These are phyloP conservation scores for Noccaea bulbosa DNA, from an alignment of 345 rosid genomes.

Conservation along the genomic window DNA sequence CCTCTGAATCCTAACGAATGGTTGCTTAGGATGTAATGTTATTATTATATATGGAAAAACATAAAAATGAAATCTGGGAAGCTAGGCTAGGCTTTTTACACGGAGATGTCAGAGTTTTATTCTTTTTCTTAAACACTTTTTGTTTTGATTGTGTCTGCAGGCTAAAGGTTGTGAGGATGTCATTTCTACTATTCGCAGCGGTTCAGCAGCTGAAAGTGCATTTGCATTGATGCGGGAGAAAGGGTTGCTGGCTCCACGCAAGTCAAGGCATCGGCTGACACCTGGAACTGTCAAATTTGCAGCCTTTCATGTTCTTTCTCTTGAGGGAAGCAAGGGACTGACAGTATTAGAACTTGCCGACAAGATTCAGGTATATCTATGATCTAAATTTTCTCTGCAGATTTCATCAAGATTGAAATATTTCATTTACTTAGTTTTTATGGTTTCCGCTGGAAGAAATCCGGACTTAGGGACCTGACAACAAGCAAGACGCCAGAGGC, in stretches of 20 bases:
- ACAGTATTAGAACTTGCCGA: constrained; percentile 94
- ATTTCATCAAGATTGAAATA: constrained; percentile 3
- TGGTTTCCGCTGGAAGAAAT: constrained; percentile 62
- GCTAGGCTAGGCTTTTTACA: constrained; percentile 27
- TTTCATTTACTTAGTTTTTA: constrained; percentile 10
- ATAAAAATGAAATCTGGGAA: not conserved
- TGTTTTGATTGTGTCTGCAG: constrained; percentile 53
- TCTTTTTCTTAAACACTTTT: not conserved
- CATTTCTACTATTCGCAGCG: constrained; percentile 84
- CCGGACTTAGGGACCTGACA: constrained; percentile 94
- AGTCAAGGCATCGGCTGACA: constrained; percentile 95
- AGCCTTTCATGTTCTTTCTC: constrained; percentile 98
- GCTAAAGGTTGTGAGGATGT: constrained; percentile 74
- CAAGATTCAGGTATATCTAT: constrained; percentile 81
- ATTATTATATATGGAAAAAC: constrained; percentile 12
- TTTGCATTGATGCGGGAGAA: constrained; percentile 90
- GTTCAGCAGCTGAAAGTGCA: constrained; percentile 97
- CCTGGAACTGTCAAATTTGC: constrained; percentile 99
- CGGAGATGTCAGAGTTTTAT: not conserved
- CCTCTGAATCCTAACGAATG: not conserved
- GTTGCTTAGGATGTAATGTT: constrained; percentile 10
- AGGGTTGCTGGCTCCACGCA: constrained; percentile 86
- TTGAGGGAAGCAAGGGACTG: constrained; percentile 93
- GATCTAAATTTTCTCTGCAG: not conserved
- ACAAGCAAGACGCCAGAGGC: constrained; percentile 99